phyloP scores from a whole-genome alignment of 176 grass and related monocot species.

The Secale cereale region DNA sequence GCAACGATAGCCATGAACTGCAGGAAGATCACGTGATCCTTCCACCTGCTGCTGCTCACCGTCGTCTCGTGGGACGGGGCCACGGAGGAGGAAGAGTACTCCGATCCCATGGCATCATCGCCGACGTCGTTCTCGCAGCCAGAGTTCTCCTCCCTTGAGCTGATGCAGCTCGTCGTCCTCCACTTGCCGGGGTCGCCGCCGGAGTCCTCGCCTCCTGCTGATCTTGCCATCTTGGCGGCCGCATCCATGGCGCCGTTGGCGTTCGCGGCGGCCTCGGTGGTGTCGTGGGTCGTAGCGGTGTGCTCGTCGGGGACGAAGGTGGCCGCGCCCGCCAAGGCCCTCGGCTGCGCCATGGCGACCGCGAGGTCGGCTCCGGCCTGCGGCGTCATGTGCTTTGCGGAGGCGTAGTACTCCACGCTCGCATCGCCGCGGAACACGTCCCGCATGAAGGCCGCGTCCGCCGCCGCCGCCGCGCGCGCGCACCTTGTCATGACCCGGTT shows the following conservation, averaged over 20 bases:
- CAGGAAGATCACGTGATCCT: background rate
- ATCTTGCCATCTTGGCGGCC: background rate
- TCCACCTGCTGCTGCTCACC: background rate
- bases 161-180: background rate
- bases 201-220: background rate
- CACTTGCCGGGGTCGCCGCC: background rate
- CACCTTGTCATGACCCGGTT: background rate
- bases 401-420: background rate
- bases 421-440: background rate
- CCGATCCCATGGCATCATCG: background rate
- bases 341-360: background rate
- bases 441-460: background rate
- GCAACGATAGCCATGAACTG: background rate
- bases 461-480: background rate
- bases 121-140: background rate
- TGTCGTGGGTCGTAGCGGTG: background rate
- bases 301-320: background rate
- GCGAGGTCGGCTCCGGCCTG: background rate
- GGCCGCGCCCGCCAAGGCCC: background rate
- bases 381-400: background rate
- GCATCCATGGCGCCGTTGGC: background rate
- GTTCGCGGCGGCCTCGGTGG: background rate
- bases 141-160: background rate
- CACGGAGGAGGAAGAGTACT: background rate
- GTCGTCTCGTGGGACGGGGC: too few relatives aligned